Conservation (phyloP, 176 grass and related monocot species). For the Dendrocalamus sinicus region DNA sequence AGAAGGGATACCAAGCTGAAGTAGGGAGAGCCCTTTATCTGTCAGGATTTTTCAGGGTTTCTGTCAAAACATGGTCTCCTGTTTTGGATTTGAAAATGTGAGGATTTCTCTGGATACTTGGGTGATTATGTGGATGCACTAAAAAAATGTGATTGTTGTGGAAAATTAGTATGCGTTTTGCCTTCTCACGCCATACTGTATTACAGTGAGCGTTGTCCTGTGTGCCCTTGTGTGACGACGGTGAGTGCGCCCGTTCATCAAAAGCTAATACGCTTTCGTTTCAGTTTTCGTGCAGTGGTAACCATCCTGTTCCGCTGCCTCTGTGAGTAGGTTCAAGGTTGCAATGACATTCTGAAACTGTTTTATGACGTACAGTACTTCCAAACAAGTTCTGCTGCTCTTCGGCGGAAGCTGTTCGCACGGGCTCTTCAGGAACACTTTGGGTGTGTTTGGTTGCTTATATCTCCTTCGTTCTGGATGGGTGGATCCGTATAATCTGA, state of each 20-base stretch:
- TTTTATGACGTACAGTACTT: not conserved
- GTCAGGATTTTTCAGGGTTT: not conserved
- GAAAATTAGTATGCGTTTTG: not conserved
- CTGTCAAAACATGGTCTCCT: not conserved
- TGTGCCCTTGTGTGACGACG: not conserved
- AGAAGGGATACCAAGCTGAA: not conserved
- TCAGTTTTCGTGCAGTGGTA: not conserved
- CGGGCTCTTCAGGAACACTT: not conserved
- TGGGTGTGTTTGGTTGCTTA: too few species aligned
- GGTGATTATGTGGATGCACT: not conserved
- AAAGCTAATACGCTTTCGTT: too few species aligned
- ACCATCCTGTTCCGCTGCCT: not conserved
- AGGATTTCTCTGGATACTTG: not conserved
- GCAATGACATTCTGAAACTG: not conserved
- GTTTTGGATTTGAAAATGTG: not conserved
- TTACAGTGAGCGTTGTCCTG: not conserved
- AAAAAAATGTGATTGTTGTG: not conserved
- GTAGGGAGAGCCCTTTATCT: not conserved
- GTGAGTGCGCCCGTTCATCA: not conserved
- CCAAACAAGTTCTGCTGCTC: not conserved
- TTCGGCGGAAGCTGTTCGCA: constrained; percentile 1
- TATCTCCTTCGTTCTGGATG: too few species aligned
- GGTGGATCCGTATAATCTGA: too few species aligned
- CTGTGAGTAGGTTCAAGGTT: not conserved
- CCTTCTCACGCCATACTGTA: not conserved